These are phyloP conservation scores for Coniella lustricola DNA, from an alignment of 2,329 filamentous ascomycete species.

Conservation along the genomic window DNA sequence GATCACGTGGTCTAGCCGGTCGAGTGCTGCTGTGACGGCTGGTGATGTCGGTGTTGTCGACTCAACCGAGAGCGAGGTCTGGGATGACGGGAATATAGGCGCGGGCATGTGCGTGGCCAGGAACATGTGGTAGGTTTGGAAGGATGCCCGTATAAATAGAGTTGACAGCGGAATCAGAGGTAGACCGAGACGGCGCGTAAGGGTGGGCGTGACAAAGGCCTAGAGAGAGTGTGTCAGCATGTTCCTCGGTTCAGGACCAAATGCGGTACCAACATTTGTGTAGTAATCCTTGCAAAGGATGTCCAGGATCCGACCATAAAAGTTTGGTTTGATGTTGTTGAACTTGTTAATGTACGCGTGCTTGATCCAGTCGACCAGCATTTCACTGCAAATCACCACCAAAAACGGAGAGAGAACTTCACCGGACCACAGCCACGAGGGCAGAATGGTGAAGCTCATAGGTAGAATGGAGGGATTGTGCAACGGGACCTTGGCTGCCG, in stretches of 20 bases:
- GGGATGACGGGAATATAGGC: constrained; percentile 57
- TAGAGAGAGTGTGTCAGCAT: no score
- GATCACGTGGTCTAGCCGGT: constrained; percentile 71
- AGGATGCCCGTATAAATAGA: constrained; percentile 86
- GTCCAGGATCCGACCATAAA: constrained; percentile 86
- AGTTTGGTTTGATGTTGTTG: constrained; percentile 87
- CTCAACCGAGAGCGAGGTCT: constrained; percentile 60
- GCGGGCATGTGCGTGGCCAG: constrained; percentile 78
- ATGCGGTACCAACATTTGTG: constrained; percentile 70
- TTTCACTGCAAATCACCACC: constrained; percentile 90
- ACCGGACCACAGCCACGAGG: constrained; percentile 67
- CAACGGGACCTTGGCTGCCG: constrained; percentile 50
- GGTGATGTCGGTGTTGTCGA: constrained; percentile 60
- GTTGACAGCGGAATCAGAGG: constrained; percentile 90
- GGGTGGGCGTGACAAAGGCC: constrained; percentile 85
- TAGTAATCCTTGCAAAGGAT: constrained; percentile 98
- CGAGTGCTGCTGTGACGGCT: constrained; percentile 68
- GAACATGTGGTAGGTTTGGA: constrained; percentile 98
- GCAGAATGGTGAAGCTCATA: constrained; percentile 83
- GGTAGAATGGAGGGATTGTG: constrained; percentile 72
- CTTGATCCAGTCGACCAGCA: constrained; percentile 94
- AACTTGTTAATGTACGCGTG: constrained; percentile 98
- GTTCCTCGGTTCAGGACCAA: no score
- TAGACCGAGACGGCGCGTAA: constrained; percentile 82
- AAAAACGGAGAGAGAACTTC: constrained; percentile 90